Percentiles rank a stretch among this genome's conserved stretches.
Conservation (phyloP, 768 basidiomycete species). For the Cyathus striatus region DNA sequence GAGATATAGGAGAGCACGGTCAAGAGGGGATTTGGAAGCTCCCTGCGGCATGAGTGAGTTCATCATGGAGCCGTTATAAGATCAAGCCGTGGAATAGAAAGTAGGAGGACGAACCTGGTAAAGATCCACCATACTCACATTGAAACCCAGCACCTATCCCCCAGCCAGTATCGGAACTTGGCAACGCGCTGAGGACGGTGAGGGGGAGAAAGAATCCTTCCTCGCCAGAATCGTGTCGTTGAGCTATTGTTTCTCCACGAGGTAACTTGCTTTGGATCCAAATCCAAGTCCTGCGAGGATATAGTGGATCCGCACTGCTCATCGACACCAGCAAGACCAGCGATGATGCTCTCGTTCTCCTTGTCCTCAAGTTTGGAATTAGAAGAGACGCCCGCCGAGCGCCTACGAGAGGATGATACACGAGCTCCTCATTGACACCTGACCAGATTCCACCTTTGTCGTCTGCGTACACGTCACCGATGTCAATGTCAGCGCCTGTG, state of each 20-base stretch:
- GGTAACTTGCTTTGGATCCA: constrained; percentile 44
- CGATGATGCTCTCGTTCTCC: constrained; percentile 17
- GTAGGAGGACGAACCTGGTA: no score
- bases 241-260: constrained; percentile 31
- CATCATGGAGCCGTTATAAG: no score
- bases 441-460: constrained; percentile 61
- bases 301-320: constrained; percentile 36
- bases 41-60: no score
- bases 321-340: constrained; percentile 11
- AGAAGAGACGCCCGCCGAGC: no score
- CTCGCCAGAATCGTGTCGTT: constrained; percentile 26
- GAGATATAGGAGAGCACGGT: no score
- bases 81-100: no score
- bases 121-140: no score
- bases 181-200: constrained; percentile 25
- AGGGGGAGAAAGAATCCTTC: constrained; percentile 31
- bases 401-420: constrained; percentile 64
- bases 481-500: constrained; percentile 18
- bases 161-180: no score
- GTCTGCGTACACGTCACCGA: constrained; percentile 55
- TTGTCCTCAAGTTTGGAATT: constrained; percentile 16
- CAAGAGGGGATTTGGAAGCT: no score
- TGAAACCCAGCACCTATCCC: no score
- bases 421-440: constrained; percentile 69
- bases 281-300: constrained; percentile 49